Base-by-base conservation (phyloP, 2,329 filamentous ascomycete genomes). In the Trichoderma koningii region DNA sequence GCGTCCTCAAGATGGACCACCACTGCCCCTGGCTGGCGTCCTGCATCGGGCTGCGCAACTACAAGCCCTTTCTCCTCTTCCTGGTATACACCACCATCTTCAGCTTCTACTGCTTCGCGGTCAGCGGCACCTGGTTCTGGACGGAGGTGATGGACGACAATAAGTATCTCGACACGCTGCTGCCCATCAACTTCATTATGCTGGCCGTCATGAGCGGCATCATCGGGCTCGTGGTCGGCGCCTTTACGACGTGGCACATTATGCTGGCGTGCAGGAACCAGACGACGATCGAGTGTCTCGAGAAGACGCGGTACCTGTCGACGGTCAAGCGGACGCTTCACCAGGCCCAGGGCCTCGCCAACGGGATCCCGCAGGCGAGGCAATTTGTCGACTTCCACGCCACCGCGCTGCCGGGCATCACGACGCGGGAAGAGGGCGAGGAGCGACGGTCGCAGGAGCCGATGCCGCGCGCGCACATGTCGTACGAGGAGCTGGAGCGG, bases 1-100 rank as follows among this genome's bases (percentile, higher is more conserved):
- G 95, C 76, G 93, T 99, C 28, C 83, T 99, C 76, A 99, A 99
- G 82, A 99, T 99, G 95, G 95, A 99, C 75, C 95, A 99, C 77
- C 95, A 99, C 80, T 99, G 95, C 76, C 95, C 95, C 17, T 99
- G 95, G 95, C 84, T 99, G 56, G 94, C 95, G 30, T 97, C 92
- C 4, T 99, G 95, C 77, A 91, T 99, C 66, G 95, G 95, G 21
- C 81, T 99, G 69, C 87, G 87, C 73, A 99, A 99, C 78, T 96
- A 97, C 83, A 99, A 99, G 79, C 85, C 93, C 0, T 99, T 99
- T 75, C 76, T 99, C 61, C 84, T 98, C 3, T 99, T 98, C 76
- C 82, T 99, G 28, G 85, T 93, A 64, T 98, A 99, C 76, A 92
- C 91, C 0, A 91, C 89, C 4, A 68, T 97, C 2, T 97, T 97